These are phyloP conservation scores for Ambispora gerdemannii DNA, from an alignment of 192 early-diverging fungal species.

Conservation along the genomic window DNA sequence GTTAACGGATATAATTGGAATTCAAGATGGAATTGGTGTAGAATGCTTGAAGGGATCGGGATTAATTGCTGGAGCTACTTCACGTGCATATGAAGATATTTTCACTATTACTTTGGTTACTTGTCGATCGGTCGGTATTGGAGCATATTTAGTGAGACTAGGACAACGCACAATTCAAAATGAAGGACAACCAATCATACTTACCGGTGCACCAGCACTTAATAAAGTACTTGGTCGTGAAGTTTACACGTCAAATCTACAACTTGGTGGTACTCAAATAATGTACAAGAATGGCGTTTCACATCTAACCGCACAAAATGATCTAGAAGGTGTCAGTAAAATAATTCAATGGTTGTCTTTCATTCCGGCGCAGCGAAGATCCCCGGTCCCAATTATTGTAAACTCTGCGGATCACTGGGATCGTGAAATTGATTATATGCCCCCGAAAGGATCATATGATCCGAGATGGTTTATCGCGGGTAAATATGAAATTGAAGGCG, in stretches of 20 bases:
- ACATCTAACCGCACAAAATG: constrained; percentile 93
- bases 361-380: constrained; percentile 72
- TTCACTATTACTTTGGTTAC: constrained; percentile 97
- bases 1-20: constrained; percentile 85
- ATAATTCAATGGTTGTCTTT: constrained; percentile 93
- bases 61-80: constrained; percentile 96
- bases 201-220: constrained; percentile 93
- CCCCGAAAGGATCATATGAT: constrained; percentile 84
- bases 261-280: constrained; percentile 97
- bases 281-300: constrained; percentile 99
- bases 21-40: constrained; percentile 85
- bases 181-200: constrained; percentile 97
- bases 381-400: constrained; percentile 62
- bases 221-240: constrained; percentile 99
- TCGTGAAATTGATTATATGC: constrained; percentile 77
- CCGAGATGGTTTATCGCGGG: constrained; percentile 89
- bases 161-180: constrained; percentile 97
- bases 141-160: constrained; percentile 96
- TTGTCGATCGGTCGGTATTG: constrained; percentile 97
- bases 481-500: constrained; percentile 57
- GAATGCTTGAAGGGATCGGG: constrained; percentile 96
- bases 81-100: constrained; percentile 94
- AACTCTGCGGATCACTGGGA: constrained; percentile 74
- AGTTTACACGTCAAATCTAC: constrained; percentile 97
- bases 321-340: constrained; percentile 88